These are phyloP conservation scores for Exophiala viscosa DNA, from an alignment of 2,329 filamentous ascomycete species.

Conservation along the genomic window DNA sequence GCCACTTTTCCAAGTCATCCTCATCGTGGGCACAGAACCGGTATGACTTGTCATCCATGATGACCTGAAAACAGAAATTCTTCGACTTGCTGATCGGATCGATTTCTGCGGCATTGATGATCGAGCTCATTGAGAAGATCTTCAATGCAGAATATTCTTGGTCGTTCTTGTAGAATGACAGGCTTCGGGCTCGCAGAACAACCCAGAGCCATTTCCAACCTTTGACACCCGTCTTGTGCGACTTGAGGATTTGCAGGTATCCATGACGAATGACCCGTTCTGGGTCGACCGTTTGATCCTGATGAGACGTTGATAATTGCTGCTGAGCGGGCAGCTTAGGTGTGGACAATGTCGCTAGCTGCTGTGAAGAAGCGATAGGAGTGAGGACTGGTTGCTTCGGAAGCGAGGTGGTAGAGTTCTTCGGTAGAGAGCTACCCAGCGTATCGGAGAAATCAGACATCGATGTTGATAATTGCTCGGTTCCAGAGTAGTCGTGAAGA, in stretches of 20 bases:
- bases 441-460: constrained; percentile 84
- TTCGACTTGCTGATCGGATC: constrained; percentile 83
- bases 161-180: constrained; percentile 91
- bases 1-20: constrained; percentile 74
- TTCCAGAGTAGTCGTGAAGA: constrained; percentile 57
- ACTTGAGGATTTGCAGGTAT: constrained; percentile 79
- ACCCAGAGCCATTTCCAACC: constrained; percentile 97
- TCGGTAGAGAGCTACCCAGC: constrained; percentile 28
- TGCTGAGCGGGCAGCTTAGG: neutral
- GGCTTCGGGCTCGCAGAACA: constrained; percentile 76
- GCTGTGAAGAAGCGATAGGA: constrained; percentile 29
- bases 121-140: constrained; percentile 70
- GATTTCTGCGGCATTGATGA: constrained; percentile 90
- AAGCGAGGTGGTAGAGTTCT: constrained; percentile 23
- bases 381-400: constrained; percentile 30
- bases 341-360: constrained; percentile 6
- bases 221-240: constrained; percentile 70
- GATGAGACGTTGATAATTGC: constrained; percentile 59
- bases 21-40: constrained; percentile 75
- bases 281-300: constrained; percentile 57
- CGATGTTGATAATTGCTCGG: constrained; percentile 63
- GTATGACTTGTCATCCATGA: constrained; percentile 84
- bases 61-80: constrained; percentile 82
- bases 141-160: constrained; percentile 81
- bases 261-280: constrained; percentile 94